Evolutionary conservation across 345 rosid genomes (phyloP).

Genomic region (sweet orange (Citrus sinensis)): DNA sequence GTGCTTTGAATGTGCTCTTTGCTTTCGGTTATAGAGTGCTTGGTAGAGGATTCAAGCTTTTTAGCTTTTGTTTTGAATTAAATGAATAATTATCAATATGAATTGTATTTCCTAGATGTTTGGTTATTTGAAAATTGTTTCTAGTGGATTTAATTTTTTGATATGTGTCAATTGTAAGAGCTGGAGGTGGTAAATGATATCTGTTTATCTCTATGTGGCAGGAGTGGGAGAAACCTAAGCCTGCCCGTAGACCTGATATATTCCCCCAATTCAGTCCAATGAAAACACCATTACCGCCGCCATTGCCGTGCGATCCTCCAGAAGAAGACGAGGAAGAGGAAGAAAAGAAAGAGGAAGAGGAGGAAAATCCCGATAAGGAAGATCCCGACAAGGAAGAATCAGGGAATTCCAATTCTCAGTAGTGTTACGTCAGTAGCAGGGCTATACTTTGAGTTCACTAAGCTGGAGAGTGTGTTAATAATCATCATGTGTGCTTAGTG

Average conservation of each 20-base stretch:
- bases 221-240: slow-evolving; percentile 82
- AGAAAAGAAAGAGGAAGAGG: slow-evolving; percentile 52
- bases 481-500: background rate
- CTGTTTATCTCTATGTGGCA: slow-evolving; percentile 21
- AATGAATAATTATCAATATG: background rate
- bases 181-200: background rate
- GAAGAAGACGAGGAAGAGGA: slow-evolving; percentile 75
- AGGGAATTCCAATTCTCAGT: slow-evolving; percentile 33
- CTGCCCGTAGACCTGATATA: slow-evolving; percentile 73
- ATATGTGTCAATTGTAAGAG: background rate
- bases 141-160: background rate
- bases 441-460: background rate
- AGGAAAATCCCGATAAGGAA: slow-evolving; percentile 37
- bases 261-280: slow-evolving; percentile 75
- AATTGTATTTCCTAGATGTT: background rate
- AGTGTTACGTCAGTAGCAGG: background rate
- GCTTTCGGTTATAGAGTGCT: background rate
- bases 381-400: slow-evolving; percentile 41
- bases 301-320: slow-evolving; percentile 72
- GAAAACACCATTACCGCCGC: slow-evolving; percentile 78
- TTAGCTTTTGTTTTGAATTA: background rate
- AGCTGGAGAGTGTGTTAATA: background rate
- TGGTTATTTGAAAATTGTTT: slow-evolving; percentile 9
- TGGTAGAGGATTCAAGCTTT: background rate
- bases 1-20: background rate